Percentiles rank a stretch among this genome's conserved stretches.
Evolutionary conservation across 495 filamentous ascomycete species (phyloP).

Genomic region (Hypoxylon perforatum): DNA sequence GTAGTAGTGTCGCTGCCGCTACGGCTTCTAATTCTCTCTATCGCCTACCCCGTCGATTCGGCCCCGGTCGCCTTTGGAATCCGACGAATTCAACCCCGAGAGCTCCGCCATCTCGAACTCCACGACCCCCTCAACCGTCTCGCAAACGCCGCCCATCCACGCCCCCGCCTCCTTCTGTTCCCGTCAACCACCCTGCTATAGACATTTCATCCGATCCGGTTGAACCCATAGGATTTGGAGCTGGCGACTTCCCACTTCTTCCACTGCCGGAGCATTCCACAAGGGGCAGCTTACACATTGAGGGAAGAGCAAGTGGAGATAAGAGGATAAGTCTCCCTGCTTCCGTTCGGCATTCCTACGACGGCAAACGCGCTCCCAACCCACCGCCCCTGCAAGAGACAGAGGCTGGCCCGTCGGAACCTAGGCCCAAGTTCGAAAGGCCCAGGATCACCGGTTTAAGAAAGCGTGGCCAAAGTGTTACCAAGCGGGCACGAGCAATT

Average conservation of each 20-base stretch:
- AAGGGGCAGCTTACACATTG: conserved; percentile 70
- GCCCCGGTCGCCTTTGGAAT: conserved; percentile 68
- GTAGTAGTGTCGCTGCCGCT: conserved; percentile 48
- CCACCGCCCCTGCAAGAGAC: conserved; percentile 48
- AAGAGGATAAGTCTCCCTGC: conserved; percentile 75
- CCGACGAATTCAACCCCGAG: conserved; percentile 72
- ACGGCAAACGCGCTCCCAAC: conserved; percentile 57
- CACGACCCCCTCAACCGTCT: conserved; percentile 21
- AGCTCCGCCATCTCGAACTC: conserved; percentile 43
- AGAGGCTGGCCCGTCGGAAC: conserved; percentile 49
- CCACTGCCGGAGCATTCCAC: conserved; percentile 74
- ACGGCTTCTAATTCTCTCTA: conserved; percentile 31
- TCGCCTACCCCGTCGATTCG: conserved; percentile 50
- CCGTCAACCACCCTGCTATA: conserved; percentile 56
- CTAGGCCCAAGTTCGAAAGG: conserved; percentile 42
- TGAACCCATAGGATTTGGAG: conserved; percentile 49
- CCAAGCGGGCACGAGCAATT: conserved; percentile 43
- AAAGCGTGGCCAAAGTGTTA: conserved; percentile 48
- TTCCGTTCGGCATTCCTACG: conserved; percentile 60
- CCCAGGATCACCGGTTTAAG: conserved; percentile 32
- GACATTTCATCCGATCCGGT: conserved; percentile 44
- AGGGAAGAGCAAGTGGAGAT: conserved; percentile 71
- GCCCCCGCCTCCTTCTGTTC: conserved; percentile 59
- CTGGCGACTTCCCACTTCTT: conserved; percentile 76
- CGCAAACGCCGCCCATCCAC: conserved; percentile 55